A percentile compares a stretch with the other conserved stretches of the same genome.
phyloP scores from a whole-genome alignment of 805 yeast species.

The Sugiyamaella valdiviana region DNA sequence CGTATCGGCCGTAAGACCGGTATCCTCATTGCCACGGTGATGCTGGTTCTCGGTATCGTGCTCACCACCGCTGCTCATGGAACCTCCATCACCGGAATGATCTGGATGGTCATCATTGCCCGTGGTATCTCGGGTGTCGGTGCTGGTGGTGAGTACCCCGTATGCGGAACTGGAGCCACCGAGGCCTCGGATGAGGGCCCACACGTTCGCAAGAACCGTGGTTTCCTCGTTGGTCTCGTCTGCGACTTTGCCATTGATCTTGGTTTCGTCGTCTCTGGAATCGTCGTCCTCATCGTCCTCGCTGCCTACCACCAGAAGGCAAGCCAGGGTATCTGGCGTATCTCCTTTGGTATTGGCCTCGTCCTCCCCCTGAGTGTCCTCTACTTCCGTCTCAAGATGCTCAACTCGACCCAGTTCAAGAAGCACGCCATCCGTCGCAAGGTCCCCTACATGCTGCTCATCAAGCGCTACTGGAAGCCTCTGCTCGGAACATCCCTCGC shows the following conservation, averaged over 20 bases:
- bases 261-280: constrained; percentile 78
- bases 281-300: constrained; percentile 58
- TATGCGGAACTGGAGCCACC: constrained; percentile 28
- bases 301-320: not conserved
- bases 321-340: constrained; percentile 63
- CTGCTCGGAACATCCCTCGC: constrained; percentile 60
- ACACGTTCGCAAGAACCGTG: not conserved
- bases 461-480: constrained; percentile 83
- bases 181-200: constrained; percentile 14
- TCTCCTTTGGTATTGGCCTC: constrained; percentile 84
- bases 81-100: constrained; percentile 48
- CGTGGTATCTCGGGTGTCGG: constrained; percentile 83
- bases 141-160: constrained; percentile 93
- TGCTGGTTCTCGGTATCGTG: constrained; percentile 71
- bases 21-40: constrained; percentile 69
- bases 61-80: constrained; percentile 88
- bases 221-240: not conserved
- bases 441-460: constrained; percentile 60
- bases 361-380: constrained; percentile 77
- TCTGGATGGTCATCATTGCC: constrained; percentile 66
- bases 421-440: constrained; percentile 60
- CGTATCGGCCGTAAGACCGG: constrained; percentile 55
- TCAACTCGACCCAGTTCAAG: constrained; percentile 65
- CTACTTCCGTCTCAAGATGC: constrained; percentile 66
- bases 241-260: constrained; percentile 70